Conservation (phyloP, 768 basidiomycete species). For the Clitopilus passeckerianus region DNA sequence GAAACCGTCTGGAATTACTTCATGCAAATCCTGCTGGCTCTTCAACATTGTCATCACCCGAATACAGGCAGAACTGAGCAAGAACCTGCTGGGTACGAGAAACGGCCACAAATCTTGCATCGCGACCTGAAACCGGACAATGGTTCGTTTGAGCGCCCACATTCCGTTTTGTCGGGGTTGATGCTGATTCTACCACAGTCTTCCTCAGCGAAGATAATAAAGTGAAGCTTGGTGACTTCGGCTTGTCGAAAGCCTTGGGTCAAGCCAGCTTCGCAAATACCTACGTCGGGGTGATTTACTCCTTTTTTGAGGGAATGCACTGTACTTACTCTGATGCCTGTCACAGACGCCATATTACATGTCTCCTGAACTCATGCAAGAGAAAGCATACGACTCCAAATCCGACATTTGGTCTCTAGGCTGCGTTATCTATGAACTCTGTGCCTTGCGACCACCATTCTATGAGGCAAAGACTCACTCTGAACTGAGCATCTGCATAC, state of each 20-base stretch:
- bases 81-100: slow-evolving; percentile 41
- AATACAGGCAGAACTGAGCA: slow-evolving; percentile 47
- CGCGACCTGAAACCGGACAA: slow-evolving; percentile 98
- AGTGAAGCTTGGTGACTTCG: slow-evolving; percentile 98
- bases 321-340: too few species aligned
- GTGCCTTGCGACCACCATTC: slow-evolving; percentile 90
- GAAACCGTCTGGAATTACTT: slow-evolving; percentile 96
- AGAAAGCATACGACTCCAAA: slow-evolving; percentile 96
- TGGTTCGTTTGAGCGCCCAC: slow-evolving; percentile 42
- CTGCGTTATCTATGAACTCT: slow-evolving; percentile 94
- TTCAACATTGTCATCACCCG: slow-evolving; percentile 92
- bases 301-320: too few species aligned
- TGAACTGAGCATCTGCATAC: slow-evolving; percentile 78
- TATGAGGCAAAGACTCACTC: slow-evolving; percentile 89
- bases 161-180: not conserved
- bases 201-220: slow-evolving; percentile 81
- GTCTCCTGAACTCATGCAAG: slow-evolving; percentile 98
- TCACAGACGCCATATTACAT: slow-evolving; percentile 99
- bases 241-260: slow-evolving; percentile 86
- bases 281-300: slow-evolving; percentile 82
- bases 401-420: slow-evolving; percentile 99
- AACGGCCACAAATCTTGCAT: slow-evolving; percentile 79
- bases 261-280: slow-evolving; percentile 91
- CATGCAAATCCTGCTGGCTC: slow-evolving; percentile 84
- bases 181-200: slow-evolving; percentile 41